Conservation (phyloP, 2,329 filamentous ascomycete genomes). For the Nemania bipapillata region DNA sequence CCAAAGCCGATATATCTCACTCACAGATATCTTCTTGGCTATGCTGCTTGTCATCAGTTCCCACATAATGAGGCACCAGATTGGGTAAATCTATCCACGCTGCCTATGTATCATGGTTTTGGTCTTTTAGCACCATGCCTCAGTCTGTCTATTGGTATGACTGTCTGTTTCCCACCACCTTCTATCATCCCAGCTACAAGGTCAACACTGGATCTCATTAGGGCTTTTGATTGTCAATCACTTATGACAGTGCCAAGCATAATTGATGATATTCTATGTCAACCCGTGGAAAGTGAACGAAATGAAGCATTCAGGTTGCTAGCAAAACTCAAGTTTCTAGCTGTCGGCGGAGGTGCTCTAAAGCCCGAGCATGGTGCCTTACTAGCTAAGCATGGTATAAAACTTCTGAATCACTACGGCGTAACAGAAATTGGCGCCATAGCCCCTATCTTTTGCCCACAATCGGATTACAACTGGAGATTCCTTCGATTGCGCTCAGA, state of each 20-base stretch:
- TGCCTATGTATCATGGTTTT: slow-evolving; percentile 53
- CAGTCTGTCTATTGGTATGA: slow-evolving; percentile 48
- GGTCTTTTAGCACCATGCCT: slow-evolving; percentile 50
- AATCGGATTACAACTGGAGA: slow-evolving; percentile 49
- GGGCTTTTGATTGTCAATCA: slow-evolving; percentile 40
- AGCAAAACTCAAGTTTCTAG: slow-evolving; percentile 48
- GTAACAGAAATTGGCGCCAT: slow-evolving; percentile 53
- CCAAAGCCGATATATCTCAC: slow-evolving; percentile 52
- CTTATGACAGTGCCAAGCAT: slow-evolving; percentile 53
- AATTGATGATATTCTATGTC: slow-evolving; percentile 49
- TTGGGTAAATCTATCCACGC: slow-evolving; percentile 49
- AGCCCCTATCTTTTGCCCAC: slow-evolving; percentile 50
- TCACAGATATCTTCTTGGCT: slow-evolving; percentile 48
- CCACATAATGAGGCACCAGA: slow-evolving; percentile 35
- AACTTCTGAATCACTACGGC: slow-evolving; percentile 53
- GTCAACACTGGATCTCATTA: slow-evolving; percentile 45
- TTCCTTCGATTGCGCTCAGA: slow-evolving; percentile 51
- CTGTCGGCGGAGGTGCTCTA: slow-evolving; percentile 50
- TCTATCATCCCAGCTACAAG: slow-evolving; percentile 44
- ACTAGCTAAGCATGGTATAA: slow-evolving; percentile 44
- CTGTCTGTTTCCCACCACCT: slow-evolving; percentile 47
- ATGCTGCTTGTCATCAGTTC: slow-evolving; percentile 48
- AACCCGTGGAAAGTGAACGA: slow-evolving; percentile 3
- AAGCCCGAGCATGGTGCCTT: slow-evolving; percentile 43
- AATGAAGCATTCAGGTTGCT: slow-evolving; percentile 33